A percentile compares a stretch with the other conserved stretches of the same genome.
Evolutionary conservation across 2,329 filamentous ascomycete species (phyloP).

Genomic region (Zymoseptoria pseudotritici): DNA sequence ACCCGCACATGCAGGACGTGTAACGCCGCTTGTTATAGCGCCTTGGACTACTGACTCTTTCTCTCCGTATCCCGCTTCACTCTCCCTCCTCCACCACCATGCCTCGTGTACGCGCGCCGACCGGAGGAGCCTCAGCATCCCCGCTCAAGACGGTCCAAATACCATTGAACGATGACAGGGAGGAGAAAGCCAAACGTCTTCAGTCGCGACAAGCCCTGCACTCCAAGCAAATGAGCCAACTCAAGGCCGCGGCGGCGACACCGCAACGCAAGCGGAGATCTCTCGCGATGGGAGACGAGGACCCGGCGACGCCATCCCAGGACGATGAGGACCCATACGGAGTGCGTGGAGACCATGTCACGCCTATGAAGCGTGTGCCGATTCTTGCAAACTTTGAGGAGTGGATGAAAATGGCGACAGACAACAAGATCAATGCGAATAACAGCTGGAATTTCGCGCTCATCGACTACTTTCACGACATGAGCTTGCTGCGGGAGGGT

Average conservation of each 20-base stretch:
- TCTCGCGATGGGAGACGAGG: slow-evolving; percentile 29
- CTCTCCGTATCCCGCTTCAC: neutral
- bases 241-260: slow-evolving; percentile 69
- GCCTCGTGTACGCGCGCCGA: slow-evolving; percentile 36
- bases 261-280: slow-evolving; percentile 40
- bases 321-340: slow-evolving; percentile 34
- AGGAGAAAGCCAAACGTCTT: slow-evolving; percentile 81
- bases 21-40: neutral
- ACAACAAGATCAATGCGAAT: slow-evolving; percentile 91
- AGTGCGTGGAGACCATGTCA: slow-evolving; percentile 69
- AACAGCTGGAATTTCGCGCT: slow-evolving; percentile 99
- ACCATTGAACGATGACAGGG: slow-evolving; percentile 88
- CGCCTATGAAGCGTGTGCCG: slow-evolving; percentile 92
- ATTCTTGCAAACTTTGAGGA: slow-evolving; percentile 98
- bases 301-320: slow-evolving; percentile 47
- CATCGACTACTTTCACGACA: slow-evolving; percentile 99
- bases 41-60: neutral
- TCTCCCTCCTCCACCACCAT: slow-evolving; percentile 15
- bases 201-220: slow-evolving; percentile 82
- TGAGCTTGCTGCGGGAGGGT: slow-evolving; percentile 93
- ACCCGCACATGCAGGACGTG: neutral
- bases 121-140: slow-evolving; percentile 44
- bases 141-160: slow-evolving; percentile 58
- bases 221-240: slow-evolving; percentile 84
- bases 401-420: slow-evolving; percentile 99